Percentiles rank a stretch among this genome's conserved stretches.
Evolutionary conservation across 2,329 filamentous ascomycete genomes (phyloP).

Genomic region (Phaeosphaeria sp.): DNA sequence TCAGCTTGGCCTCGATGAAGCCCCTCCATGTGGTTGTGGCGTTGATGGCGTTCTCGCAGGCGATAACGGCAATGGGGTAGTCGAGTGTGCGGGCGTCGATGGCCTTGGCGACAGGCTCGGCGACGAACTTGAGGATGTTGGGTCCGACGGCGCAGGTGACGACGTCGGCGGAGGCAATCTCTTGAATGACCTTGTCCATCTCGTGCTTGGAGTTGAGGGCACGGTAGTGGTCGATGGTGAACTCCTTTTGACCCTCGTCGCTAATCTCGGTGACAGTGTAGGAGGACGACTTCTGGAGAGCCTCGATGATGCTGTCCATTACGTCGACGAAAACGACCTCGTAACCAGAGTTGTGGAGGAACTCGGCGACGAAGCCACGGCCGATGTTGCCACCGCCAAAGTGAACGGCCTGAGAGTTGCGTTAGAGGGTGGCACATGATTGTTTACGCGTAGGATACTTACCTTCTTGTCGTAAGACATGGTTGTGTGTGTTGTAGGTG

Average conservation of each 20-base stretch:
- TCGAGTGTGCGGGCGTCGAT: slow-evolving; percentile 74
- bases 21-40: slow-evolving; percentile 87
- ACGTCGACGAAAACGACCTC: slow-evolving; percentile 98
- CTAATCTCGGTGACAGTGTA: slow-evolving; percentile 96
- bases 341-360: slow-evolving; percentile 93
- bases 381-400: slow-evolving; percentile 63
- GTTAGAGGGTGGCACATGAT: background rate
- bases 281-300: slow-evolving; percentile 74
- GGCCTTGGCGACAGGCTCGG: slow-evolving; percentile 92
- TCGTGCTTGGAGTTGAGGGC: slow-evolving; percentile 94
- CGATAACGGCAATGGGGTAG: slow-evolving; percentile 86
- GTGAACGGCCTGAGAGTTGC: slow-evolving; percentile 50
- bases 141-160: slow-evolving; percentile 98
- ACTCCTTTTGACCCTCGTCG: slow-evolving; percentile 77
- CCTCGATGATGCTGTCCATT: slow-evolving; percentile 79
- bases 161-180: slow-evolving; percentile 85
- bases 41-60: slow-evolving; percentile 97
- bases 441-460: background rate
- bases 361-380: slow-evolving; percentile 59
- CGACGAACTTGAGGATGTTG: slow-evolving; percentile 95
- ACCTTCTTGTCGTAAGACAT: slow-evolving; percentile 53
- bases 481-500: slow-evolving; percentile 18
- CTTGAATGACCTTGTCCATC: slow-evolving; percentile 79
- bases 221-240: slow-evolving; percentile 91
- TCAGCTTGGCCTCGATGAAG: slow-evolving; percentile 79